Percentiles rank a stretch among this genome's conserved stretches.
Conservation (phyloP, 805 yeast species). For the Metschnikowia baotianmanensis region DNA sequence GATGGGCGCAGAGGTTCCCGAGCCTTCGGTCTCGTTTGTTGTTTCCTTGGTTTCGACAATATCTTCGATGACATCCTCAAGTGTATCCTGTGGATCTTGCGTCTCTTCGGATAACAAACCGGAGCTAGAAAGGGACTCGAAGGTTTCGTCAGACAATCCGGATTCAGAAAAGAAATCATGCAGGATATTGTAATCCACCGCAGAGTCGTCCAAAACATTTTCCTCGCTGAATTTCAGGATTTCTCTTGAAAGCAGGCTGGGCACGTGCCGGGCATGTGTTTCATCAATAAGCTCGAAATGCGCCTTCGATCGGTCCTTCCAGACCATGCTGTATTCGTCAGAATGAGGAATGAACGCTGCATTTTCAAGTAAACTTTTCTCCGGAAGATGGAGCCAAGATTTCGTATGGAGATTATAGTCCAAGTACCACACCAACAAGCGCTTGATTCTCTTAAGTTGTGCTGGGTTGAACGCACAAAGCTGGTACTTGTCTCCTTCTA, state of each 20-base stretch:
- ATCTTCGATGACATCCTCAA: slow-evolving; percentile 4
- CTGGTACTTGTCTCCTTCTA: slow-evolving; percentile 28
- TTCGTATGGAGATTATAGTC: slow-evolving; percentile 30
- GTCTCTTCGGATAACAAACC: slow-evolving; percentile 2
- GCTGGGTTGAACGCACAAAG: slow-evolving; percentile 28
- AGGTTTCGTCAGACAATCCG: slow-evolving; percentile 17
- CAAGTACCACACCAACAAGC: slow-evolving; percentile 39
- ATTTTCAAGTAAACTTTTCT: slow-evolving; percentile 3
- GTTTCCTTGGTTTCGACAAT: background rate
- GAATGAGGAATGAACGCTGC: slow-evolving; percentile 24
- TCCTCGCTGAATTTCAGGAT: slow-evolving; percentile 11
- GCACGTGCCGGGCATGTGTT: background rate
- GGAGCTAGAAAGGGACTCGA: slow-evolving; percentile 8
- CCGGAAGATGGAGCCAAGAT: slow-evolving; percentile 21
- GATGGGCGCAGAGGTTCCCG: background rate
- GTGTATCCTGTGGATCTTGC: no score
- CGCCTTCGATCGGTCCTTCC: slow-evolving; percentile 28
- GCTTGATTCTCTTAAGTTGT: slow-evolving; percentile 34
- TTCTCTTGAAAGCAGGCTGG: slow-evolving; percentile 10
- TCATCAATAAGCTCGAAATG: slow-evolving; percentile 15
- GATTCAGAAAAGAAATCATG: slow-evolving; percentile 5
- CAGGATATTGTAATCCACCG: slow-evolving; percentile 3
- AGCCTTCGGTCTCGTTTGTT: background rate
- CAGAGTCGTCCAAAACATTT: background rate
- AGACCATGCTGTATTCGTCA: slow-evolving; percentile 31